Evolutionary conservation across 768 basidiomycete species (phyloP).

Genomic region (Xanthoconium stramineum): DNA sequence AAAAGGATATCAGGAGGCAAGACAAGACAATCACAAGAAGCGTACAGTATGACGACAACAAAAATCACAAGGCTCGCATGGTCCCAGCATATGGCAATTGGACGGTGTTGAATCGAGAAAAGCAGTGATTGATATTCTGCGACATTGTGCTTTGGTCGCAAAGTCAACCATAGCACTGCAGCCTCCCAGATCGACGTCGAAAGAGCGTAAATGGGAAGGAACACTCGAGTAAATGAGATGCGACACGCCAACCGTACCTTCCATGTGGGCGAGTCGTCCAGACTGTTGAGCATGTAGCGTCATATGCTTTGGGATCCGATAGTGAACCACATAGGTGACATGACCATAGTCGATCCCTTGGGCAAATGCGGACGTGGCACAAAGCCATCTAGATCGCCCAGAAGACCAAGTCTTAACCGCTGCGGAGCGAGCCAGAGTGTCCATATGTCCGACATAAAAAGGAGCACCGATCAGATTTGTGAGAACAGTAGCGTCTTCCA

Average conservation of each 20-base stretch:
- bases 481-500: no score
- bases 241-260: neutral
- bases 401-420: no score
- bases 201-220: neutral
- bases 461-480: no score
- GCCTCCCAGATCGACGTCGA: neutral
- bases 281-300: conserved; percentile 3
- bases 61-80: neutral
- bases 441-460: no score
- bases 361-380: conserved; percentile 1
- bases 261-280: neutral
- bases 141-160: neutral
- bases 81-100: neutral
- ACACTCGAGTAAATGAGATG: neutral
- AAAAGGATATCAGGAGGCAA: neutral
- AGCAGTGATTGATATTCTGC: neutral
- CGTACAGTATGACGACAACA: neutral
- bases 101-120: neutral
- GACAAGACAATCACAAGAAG: neutral
- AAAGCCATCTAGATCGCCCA: neutral
- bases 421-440: no score
- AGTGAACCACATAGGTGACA: conserved; percentile 3
- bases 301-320: conserved; percentile 2
- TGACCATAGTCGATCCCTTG: conserved; percentile 3
- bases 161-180: neutral